Percentiles rank a stretch among this genome's conserved stretches.
Conservation (phyloP, 352 stramenopile species). For the Phytopythium ostracodes region DNA sequence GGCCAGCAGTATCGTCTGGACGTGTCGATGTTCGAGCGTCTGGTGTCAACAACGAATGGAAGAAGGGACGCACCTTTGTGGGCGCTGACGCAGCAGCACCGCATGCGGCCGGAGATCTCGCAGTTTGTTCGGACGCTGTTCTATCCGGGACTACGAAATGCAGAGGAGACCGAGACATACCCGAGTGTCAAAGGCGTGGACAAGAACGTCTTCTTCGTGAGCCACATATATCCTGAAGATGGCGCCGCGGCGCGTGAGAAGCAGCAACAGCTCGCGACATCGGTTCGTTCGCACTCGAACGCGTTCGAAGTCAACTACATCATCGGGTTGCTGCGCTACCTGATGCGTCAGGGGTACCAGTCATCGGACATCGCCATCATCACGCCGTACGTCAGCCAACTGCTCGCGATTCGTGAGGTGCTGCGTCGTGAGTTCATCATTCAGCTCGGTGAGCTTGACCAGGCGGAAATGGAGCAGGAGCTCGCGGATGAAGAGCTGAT, state of each 20-base stretch:
- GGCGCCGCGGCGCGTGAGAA: slow-evolving; percentile 10
- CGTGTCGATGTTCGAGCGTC: slow-evolving; percentile 80
- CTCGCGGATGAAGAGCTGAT: slow-evolving; percentile 22
- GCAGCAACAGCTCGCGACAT: slow-evolving; percentile 4
- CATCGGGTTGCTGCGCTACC: slow-evolving; percentile 62
- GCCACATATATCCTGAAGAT: slow-evolving; percentile 49
- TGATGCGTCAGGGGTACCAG: slow-evolving; percentile 70
- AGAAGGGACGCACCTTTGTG: slow-evolving; percentile 15
- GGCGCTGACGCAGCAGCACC: slow-evolving; percentile 69
- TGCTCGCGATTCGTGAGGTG: slow-evolving; percentile 46
- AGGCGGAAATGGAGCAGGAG: slow-evolving; percentile 39
- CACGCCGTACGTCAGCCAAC: slow-evolving; percentile 81
- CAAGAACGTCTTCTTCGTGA: slow-evolving; percentile 71
- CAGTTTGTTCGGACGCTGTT: slow-evolving; percentile 60
- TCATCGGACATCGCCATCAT: slow-evolving; percentile 63
- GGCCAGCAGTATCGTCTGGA: slow-evolving; percentile 68
- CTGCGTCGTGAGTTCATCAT: slow-evolving; percentile 36
- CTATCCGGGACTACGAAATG: slow-evolving; percentile 65
- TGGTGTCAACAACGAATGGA: slow-evolving; percentile 26
- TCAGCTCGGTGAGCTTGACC: slow-evolving; percentile 34
- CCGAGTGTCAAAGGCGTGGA: slow-evolving; percentile 43
- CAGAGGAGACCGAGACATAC: slow-evolving; percentile 43
- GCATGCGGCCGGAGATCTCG: slow-evolving; percentile 81
- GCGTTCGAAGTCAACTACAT: slow-evolving; percentile 57
- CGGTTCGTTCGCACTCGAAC: slow-evolving; percentile 57